Evolutionary conservation across 345 rosid species (phyloP).

Genomic region (Kandelia obovata): DNA sequence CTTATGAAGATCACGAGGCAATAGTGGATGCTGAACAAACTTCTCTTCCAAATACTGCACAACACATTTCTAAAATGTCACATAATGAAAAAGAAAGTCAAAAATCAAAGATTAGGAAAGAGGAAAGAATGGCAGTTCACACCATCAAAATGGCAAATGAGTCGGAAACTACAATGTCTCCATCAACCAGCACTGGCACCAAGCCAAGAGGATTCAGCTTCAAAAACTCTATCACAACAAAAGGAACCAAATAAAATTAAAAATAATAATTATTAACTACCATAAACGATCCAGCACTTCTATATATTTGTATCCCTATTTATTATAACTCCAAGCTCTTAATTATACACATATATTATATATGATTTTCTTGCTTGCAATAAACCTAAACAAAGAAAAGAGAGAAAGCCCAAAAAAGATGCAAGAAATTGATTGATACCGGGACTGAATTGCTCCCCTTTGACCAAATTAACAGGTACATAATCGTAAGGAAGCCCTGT

Average conservation of each 20-base stretch:
- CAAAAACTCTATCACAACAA: conserved; percentile 44
- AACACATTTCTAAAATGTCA: background rate
- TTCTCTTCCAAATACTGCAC: conserved; percentile 78
- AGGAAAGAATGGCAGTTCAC: background rate
- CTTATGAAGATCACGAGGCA: conserved; percentile 59
- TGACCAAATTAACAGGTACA: conserved; percentile 49
- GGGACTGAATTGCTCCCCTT: conserved; percentile 58
- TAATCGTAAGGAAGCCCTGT: conserved; percentile 69
- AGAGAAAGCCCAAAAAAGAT: background rate
- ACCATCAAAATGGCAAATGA: conserved; percentile 76
- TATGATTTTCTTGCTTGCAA: background rate
- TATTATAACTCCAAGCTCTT: background rate
- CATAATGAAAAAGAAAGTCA: background rate
- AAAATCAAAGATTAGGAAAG: background rate
- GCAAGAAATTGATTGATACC: conserved; percentile 28
- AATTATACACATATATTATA: conserved; percentile 17
- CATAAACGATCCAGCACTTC: background rate
- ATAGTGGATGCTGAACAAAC: conserved; percentile 62
- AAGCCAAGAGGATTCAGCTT: conserved; percentile 77
- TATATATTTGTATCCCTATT: background rate
- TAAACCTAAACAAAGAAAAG: no score
- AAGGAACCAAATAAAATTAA: background rate
- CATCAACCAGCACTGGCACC: conserved; percentile 76
- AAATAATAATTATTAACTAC: background rate
- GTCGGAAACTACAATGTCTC: conserved; percentile 58